Percentiles rank a stretch among this genome's conserved stretches.
phyloP scores from a whole-genome alignment of 2,329 filamentous ascomycete genomes.

The Basipetospora sp. region DNA sequence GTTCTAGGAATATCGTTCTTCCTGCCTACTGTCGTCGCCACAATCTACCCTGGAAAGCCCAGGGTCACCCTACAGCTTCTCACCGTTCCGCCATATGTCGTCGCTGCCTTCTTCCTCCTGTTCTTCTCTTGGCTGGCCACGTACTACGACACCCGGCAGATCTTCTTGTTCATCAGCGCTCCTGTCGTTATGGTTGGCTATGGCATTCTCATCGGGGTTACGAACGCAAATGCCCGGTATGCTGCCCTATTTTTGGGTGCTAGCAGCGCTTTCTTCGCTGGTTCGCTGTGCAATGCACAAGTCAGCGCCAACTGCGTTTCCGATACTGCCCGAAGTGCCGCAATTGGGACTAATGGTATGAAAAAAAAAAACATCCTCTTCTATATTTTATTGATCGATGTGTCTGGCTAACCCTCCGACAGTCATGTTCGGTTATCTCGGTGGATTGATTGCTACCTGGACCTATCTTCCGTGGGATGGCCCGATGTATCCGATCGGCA shows the following conservation, averaged over 20 bases:
- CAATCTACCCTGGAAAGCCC: conserved; percentile 16
- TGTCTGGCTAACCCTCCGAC: no score
- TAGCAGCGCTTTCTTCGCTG: conserved; percentile 43
- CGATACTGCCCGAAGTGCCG: conserved; percentile 46
- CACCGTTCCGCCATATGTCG: conserved; percentile 15
- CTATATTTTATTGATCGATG: no score
- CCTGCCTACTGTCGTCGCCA: conserved; percentile 14
- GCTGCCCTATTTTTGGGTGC: conserved; percentile 31
- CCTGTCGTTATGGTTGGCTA: conserved; percentile 25
- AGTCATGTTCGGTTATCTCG: conserved; percentile 9
- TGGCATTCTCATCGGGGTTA: conserved; percentile 22
- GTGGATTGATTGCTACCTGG: conserved; percentile 10
- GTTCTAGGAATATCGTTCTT: conserved; percentile 29
- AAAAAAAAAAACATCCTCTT: neutral
- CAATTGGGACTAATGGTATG: conserved; percentile 40
- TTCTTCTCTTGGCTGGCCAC: conserved; percentile 11
- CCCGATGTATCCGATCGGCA: conserved; percentile 9
- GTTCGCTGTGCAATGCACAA: conserved; percentile 47
- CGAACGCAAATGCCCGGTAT: conserved; percentile 29
- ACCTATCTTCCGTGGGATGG: conserved; percentile 9
- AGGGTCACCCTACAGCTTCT: conserved; percentile 15
- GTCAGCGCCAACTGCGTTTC: conserved; percentile 50
- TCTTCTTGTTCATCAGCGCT: conserved; percentile 11
- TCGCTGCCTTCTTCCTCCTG: conserved; percentile 11
- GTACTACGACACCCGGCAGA: conserved; percentile 10